Base-by-base conservation (phyloP, 2,329 filamentous ascomycete genomes). In the Neoarthrinium moseri region DNA sequence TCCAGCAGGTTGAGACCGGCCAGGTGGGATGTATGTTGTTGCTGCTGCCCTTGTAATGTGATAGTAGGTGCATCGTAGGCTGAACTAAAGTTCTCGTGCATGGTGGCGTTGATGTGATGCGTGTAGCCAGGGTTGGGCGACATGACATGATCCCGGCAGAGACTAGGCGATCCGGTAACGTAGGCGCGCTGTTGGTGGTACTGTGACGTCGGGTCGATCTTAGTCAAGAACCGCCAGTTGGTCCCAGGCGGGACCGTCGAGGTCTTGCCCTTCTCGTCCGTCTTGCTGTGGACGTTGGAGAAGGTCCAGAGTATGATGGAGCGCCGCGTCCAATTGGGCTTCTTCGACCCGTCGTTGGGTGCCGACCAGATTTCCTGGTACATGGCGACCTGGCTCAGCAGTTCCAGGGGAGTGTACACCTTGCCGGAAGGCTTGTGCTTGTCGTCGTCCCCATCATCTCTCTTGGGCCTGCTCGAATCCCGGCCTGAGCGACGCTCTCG, bases 251-350 rank as follows among this genome's bases (percentile, higher is more conserved):
- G 70, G 46, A 77, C 75, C 48, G 74, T 75, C 23, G 72, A 67
- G 22, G 68, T 60, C 52, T 69, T 66, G 30, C 65, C 64, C 54
- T 69, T 68, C 35, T 69, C 65, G 53, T 71, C 63, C 12, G 68
- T 70, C 50, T 69, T 68, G 53, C 75, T 64, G 54, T 72, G 69
- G 22, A 79, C 67, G 53, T 72, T 79, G 65, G 63, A 73, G 61
- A 86, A 86, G 2, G 80, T 80, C 82, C 82, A 86, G 29, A 85
- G 71, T 45, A 86, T 71, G 46, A 84, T 75, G 26, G 72, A 75
- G 40, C 81, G 77, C n/a, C 80, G 75, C 8, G 69, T 74, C 77
- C 80, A 84, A 4, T 55, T 44, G 62, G 42, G 55, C 49, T 52
- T 53, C 34, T 45, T 43, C 40, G 36, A 42, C 33, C 52, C 46